Evolutionary conservation across 75 land plant genomes (phyloP), one percentile per base, ranked within the genome.

Genomic region (Pinus taeda): DNA sequence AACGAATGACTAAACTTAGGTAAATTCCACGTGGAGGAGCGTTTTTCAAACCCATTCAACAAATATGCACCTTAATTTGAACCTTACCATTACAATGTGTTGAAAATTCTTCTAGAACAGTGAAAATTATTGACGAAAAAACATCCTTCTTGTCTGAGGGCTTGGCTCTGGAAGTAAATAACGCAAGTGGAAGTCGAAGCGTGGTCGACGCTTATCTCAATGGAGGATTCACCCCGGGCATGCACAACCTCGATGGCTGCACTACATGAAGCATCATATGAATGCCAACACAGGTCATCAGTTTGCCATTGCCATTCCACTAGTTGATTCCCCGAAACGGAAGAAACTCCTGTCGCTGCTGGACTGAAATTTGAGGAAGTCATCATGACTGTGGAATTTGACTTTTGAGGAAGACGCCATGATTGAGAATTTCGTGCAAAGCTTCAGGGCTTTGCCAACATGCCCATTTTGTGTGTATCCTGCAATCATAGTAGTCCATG

Each of bases 271-370:
- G 79, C 22, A 6, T 21, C 15, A 71, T 57, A 76, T 6, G 81
- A 58, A 53, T 57, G 62, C 81, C 81, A 80, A 1, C 49, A 71
- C 8, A 77, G 57, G 2, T 71, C 66, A 36, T 80, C 79, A 20
- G 79, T 77, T 57, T 30, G 49, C 81, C 81, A 80, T 58, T 80
- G 79, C 81, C 81, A 80, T 57, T 39, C 69, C 2, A 56, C 1
- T 20, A 69, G 0, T 30, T 12, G 7, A 37, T 15, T 33, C 18
- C 20, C 17, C 1, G 71, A 67, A 67, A 20, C 8, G 7, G 71
- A 67, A 8, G 66, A 24, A 49, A 9, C 12, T 8, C 55, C 55
- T 8, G 55, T 9, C 2, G 55, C 55, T 49, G 12, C 9, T 8
- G 55, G 8, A 49, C 8, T 49, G 1, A 11, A 8, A 49, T 49